These are phyloP conservation scores for Tephrocybe rancida DNA, from an alignment of 768 basidiomycete genomes.

Conservation along the genomic window DNA sequence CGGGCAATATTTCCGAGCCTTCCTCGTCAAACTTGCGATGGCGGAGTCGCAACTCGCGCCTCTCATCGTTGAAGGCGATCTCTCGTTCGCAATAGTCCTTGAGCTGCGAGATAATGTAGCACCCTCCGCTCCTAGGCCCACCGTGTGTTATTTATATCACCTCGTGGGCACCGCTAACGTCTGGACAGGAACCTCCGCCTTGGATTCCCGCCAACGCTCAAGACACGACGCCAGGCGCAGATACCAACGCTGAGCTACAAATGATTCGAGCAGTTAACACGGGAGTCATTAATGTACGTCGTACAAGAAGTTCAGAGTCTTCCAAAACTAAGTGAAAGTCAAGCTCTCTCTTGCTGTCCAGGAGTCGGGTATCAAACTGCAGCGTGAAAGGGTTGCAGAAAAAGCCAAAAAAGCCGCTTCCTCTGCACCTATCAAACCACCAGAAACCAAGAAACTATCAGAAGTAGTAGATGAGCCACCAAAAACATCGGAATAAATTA, in stretches of 20 bases:
- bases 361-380: constrained; percentile 74
- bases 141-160: constrained; percentile 30
- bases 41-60: constrained; percentile 72
- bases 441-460: not conserved
- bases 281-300: constrained; percentile 74
- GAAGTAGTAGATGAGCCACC: not conserved
- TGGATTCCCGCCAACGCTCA: constrained; percentile 78
- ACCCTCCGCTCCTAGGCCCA: constrained; percentile 51
- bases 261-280: constrained; percentile 83
- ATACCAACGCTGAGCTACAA: constrained; percentile 71
- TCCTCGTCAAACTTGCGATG: constrained; percentile 80
- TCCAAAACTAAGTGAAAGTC: not conserved
- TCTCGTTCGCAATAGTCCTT: constrained; percentile 81
- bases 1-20: constrained; percentile 79
- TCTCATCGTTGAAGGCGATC: constrained; percentile 58
- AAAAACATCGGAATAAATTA: constrained; percentile 6
- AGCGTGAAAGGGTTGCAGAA: constrained; percentile 31
- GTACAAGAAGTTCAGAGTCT: not conserved
- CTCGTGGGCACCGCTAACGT: not conserved
- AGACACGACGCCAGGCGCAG: constrained; percentile 67
- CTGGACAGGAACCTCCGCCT: constrained; percentile 61
- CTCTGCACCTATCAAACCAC: not conserved
- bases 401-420: constrained; percentile 10
- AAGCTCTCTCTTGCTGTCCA: constrained; percentile 80
- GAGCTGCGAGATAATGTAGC: constrained; percentile 72